phyloP scores from a whole-genome alignment of 352 stramenopile genomes.

The Globisporangium mamillatum region DNA sequence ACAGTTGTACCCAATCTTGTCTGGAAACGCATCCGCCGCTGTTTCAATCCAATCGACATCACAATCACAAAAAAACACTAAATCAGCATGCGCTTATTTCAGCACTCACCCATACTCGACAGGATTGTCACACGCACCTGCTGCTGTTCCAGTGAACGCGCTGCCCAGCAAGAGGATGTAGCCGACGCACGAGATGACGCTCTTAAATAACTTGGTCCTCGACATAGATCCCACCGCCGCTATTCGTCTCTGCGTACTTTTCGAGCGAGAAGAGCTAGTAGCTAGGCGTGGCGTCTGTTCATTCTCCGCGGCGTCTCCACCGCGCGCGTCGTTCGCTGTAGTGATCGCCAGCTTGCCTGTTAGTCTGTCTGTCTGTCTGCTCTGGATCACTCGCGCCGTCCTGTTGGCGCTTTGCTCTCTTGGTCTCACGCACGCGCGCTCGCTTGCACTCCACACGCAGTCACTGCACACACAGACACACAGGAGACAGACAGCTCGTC shows the following conservation, averaged over 20 bases:
- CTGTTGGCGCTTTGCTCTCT: not conserved
- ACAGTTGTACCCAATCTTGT: constrained; percentile 46
- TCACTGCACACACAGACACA: not conserved
- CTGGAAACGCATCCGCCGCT: constrained; percentile 33
- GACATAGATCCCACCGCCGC: not conserved
- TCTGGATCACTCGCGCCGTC: not conserved
- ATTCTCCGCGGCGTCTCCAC: constrained; percentile 19
- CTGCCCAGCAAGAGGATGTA: not conserved
- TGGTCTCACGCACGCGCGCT: not conserved
- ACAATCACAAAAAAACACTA: not conserved
- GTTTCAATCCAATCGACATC: not conserved
- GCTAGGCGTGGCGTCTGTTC: constrained; percentile 13
- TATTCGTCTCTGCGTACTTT: not conserved
- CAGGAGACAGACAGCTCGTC: not conserved
- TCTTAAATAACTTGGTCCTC: not conserved
- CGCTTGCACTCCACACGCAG: not conserved
- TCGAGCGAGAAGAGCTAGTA: not conserved
- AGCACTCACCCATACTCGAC: not conserved
- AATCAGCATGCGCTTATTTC: not conserved
- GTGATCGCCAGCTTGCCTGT: constrained; percentile 16
- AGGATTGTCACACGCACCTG: not conserved
- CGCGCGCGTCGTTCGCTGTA: constrained; percentile 1
- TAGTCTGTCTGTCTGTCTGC: not conserved
- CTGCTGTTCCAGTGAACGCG: not conserved
- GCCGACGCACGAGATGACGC: not conserved